A percentile compares a stretch with the other conserved stretches of the same genome.
Evolutionary conservation across 441 rosid genomes (phyloP).

Genomic region (Dalechampia spathulata): DNA sequence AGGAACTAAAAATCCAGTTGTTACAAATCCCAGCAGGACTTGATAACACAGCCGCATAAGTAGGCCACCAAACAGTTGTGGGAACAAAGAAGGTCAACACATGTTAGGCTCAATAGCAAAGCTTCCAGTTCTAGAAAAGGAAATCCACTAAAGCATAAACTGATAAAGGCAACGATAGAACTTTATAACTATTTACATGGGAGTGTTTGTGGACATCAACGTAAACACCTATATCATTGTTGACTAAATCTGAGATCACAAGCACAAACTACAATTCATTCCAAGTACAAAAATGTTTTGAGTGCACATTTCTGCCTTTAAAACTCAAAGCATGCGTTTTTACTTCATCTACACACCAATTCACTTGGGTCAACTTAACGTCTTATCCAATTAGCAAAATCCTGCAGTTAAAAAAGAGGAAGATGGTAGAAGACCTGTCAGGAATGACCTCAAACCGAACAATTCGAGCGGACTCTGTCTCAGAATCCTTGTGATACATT

Average conservation of each 20-base stretch:
- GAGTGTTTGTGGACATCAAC: background rate
- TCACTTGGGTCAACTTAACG: background rate
- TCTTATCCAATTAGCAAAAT: conserved; percentile 12
- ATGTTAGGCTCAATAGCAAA: too few species aligned
- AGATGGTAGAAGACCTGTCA: conserved; percentile 46
- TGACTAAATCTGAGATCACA: too few species aligned
- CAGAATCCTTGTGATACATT: conserved; percentile 78
- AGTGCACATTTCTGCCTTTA: background rate
- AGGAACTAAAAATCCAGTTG: too few species aligned
- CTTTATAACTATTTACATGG: too few species aligned
- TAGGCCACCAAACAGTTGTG: too few species aligned
- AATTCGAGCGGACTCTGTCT: conserved; percentile 74
- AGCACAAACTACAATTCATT: background rate
- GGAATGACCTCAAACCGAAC: conserved; percentile 95
- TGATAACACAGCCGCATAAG: too few species aligned
- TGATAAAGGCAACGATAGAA: too few species aligned
- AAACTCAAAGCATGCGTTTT: background rate
- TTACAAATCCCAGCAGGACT: too few species aligned
- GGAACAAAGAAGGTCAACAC: too few species aligned
- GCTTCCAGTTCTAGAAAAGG: too few species aligned
- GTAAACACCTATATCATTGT: background rate
- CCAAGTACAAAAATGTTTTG: background rate
- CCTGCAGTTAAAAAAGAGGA: background rate
- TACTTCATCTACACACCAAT: background rate
- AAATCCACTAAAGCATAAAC: too few species aligned